Evolutionary conservation across 495 filamentous ascomycete species (phyloP).

Genomic region (Hyaloscypha finlandica): DNA sequence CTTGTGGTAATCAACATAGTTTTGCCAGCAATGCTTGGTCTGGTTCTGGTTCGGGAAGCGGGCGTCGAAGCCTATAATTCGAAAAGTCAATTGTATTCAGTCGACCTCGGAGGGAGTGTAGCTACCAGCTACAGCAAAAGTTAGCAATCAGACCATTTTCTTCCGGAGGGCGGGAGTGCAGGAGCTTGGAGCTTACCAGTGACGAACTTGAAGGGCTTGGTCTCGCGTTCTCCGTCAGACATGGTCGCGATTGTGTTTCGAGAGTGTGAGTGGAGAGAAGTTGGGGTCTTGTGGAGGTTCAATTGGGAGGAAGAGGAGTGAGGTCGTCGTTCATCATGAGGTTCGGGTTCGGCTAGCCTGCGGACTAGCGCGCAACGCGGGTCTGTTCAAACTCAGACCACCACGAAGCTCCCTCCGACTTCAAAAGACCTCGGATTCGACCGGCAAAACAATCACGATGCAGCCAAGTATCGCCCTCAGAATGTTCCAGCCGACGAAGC

Average conservation of each 20-base stretch:
- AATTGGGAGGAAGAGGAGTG: conserved; percentile 27
- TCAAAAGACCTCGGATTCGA: conserved; percentile 14
- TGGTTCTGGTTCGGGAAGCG: conserved; percentile 99
- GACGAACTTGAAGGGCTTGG: conserved; percentile 99
- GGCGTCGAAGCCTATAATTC: conserved; percentile 84
- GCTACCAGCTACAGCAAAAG: conserved; percentile 32
- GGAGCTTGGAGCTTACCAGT: conserved; percentile 70
- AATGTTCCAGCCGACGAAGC: conserved; percentile 58
- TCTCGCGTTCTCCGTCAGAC: conserved; percentile 88
- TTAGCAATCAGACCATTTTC: conserved; percentile 50
- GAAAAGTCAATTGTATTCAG: conserved; percentile 28
- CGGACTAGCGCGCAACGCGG: conserved; percentile 20
- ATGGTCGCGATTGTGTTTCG: conserved; percentile 53
- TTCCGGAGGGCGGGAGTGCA: not conserved
- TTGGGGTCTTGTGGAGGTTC: conserved; percentile 14
- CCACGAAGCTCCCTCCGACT: conserved; percentile 17
- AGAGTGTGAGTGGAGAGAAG: conserved; percentile 18
- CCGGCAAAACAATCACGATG: conserved; percentile 51
- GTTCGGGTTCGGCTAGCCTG: conserved; percentile 20
- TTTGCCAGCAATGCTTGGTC: conserved; percentile 92
- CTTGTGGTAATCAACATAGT: conserved; percentile 99
- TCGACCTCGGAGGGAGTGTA: conserved; percentile 3
- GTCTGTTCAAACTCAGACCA: conserved; percentile 27
- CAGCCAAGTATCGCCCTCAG: conserved; percentile 61
- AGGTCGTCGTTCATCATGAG: conserved; percentile 20